Conservation (phyloP, 2,329 filamentous ascomycete genomes). For the Aureobasidium melanogenum region DNA sequence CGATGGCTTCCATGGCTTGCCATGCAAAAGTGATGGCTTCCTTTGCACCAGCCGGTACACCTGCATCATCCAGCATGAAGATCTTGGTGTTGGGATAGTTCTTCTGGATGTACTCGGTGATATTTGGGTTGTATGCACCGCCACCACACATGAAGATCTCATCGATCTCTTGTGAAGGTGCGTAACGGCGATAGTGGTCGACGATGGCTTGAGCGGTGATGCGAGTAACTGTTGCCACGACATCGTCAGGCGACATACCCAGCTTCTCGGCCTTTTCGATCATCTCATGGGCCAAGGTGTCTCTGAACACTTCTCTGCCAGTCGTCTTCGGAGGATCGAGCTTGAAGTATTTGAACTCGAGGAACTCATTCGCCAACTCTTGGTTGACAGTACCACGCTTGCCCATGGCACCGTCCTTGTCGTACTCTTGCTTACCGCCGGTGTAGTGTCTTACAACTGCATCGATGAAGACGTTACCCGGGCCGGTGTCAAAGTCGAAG, state of each 20-base stretch:
- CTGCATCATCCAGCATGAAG: constrained; percentile 48
- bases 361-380: constrained; percentile 23
- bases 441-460: constrained; percentile 24
- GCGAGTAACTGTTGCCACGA: constrained; percentile 50
- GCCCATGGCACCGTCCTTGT: constrained; percentile 25
- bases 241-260: constrained; percentile 41
- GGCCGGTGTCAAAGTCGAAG: constrained; percentile 26
- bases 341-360: constrained; percentile 40
- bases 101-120: constrained; percentile 43
- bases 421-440: constrained; percentile 24
- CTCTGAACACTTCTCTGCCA: constrained; percentile 51
- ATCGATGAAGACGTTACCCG: constrained; percentile 28
- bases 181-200: constrained; percentile 41
- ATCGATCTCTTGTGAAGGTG: constrained; percentile 37
- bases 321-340: constrained; percentile 48
- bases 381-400: constrained; percentile 22
- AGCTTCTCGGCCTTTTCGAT: constrained; percentile 39
- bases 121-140: constrained; percentile 50
- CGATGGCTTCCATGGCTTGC: constrained; percentile 52
- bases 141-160: constrained; percentile 56
- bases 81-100: constrained; percentile 42
- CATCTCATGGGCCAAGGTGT: constrained; percentile 45
- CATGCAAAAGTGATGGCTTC: constrained; percentile 53
- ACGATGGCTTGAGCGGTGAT: constrained; percentile 53
- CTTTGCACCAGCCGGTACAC: constrained; percentile 49